Conservation (phyloP, 1,284 basidiomycete genomes). For the Psilocybe mexicana region DNA sequence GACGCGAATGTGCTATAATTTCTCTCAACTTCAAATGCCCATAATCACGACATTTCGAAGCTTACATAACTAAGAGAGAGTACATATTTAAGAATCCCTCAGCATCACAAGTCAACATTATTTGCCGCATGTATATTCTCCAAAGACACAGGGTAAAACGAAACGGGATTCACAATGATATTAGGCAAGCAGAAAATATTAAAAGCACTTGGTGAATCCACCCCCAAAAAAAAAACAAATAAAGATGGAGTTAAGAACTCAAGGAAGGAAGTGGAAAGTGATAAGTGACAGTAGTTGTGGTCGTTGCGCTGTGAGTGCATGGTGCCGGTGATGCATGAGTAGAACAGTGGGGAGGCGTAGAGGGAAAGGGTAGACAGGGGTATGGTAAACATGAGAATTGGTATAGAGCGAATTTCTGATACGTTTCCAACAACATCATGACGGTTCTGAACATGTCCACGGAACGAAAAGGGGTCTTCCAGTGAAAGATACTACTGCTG, state of each 20-base stretch:
- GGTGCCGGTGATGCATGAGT: constrained; percentile 15
- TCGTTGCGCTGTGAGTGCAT: constrained; percentile 32
- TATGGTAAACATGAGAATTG: constrained; percentile 27
- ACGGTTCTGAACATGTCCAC: background rate
- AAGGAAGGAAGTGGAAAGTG: constrained; percentile 17
- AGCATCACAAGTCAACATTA: too few species aligned
- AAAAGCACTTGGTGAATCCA: constrained; percentile 18
- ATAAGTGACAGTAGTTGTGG: constrained; percentile 28
- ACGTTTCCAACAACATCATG: constrained; percentile 12
- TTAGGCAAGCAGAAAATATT: constrained; percentile 12
- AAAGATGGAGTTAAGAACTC: constrained; percentile 15
- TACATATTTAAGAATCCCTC: too few species aligned
- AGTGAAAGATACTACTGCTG: constrained; percentile 49
- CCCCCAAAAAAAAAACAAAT: constrained; percentile 21
- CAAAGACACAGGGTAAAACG: background rate
- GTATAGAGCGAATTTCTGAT: constrained; percentile 25
- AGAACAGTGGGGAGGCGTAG: background rate
- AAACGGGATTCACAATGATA: constrained; percentile 4
- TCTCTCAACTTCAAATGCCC: background rate
- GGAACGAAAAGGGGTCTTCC: background rate
- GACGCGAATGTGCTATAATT: background rate
- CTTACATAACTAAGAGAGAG: constrained; percentile 3
- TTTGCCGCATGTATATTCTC: too few species aligned
- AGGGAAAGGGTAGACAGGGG: constrained; percentile 21
- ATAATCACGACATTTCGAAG: constrained; percentile 8